Base-by-base conservation (phyloP, 2,329 filamentous ascomycete species). In the Grosmannia penicillata region DNA sequence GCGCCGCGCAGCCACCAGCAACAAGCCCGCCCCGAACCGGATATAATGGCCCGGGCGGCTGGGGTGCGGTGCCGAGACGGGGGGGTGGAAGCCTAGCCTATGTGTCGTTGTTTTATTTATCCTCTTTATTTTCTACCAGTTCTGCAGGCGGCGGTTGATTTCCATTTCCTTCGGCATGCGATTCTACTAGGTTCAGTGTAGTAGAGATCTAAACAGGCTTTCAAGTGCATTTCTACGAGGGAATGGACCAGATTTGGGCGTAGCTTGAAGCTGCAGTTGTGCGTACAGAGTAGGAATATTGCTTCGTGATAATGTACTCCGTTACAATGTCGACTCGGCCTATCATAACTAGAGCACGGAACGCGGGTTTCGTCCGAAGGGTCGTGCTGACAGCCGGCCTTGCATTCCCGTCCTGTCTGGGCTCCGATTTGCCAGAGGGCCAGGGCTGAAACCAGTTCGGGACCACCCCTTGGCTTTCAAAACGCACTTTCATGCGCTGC, bases 1-100 rank as follows among this genome's bases (percentile, higher is more conserved):
- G 50, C 61, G 66, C 46, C 61, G 70, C 39, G 56, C 65, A 33
- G 65, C 62, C 14, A 56, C 59, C 36, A 62, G 51, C 0, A 47
- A 48, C 39, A 67, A 65, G 50, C 53, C 50, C 1, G 32, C 17
- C 1, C 22, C 47, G 31, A 45, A 46, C 23, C 47, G 52, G 43
- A 52, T 60, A 47, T 59, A 46, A 51, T 23, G 6, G n/a, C 4
- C n/a, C n/a, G n/a, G n/a, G n/a, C n/a, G n/a, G 4, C 10, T 10
- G 13, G 25, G 7, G 23, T n/a, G 17, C 28, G 23, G n/a, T 18
- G 33, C 24, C 21, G 23, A 9, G 14, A 21, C 30, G 18, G 8
- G 11, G 18, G 30, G 30, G 4, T 10, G 10, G 29, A 22, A 18
- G 10, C 8, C 9, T n/a, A 18, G 29, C 7, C 6, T 26, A 8